Evolutionary conservation across 306 rosid species (phyloP).

Genomic region (Cyamopsis tetragonoloba): DNA sequence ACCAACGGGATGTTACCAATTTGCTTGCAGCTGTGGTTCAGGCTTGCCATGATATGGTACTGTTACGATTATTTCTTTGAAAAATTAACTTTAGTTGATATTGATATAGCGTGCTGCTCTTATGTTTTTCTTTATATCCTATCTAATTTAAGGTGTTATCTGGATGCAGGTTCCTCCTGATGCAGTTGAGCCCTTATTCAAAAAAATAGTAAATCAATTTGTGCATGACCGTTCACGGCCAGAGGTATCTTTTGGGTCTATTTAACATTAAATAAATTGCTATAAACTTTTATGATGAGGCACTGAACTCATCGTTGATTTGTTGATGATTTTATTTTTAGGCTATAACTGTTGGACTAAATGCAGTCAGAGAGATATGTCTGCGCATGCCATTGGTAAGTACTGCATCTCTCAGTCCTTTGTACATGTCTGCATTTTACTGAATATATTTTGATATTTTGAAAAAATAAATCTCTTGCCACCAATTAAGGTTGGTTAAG

Average conservation of each 20-base stretch:
- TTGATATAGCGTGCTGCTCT: background rate
- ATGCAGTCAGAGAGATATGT: constrained; percentile 76
- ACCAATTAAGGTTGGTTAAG: background rate
- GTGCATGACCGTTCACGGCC: constrained; percentile 90
- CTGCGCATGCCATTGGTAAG: constrained; percentile 89
- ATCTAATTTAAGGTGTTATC: constrained; percentile 20
- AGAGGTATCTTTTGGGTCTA: constrained; percentile 53
- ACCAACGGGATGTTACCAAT: constrained; percentile 70
- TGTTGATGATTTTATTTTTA: constrained; percentile 36
- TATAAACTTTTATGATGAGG: background rate
- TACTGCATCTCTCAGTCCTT: constrained; percentile 12
- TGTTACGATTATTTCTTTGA: constrained; percentile 14
- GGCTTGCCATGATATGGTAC: constrained; percentile 95
- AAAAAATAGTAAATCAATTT: constrained; percentile 81
- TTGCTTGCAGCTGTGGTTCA: constrained; percentile 89
- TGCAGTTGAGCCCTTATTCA: constrained; percentile 77
- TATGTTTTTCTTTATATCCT: background rate
- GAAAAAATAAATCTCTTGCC: background rate
- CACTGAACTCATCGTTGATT: background rate
- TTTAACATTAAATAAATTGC: background rate
- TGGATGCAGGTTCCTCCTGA: constrained; percentile 81
- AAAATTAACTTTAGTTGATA: background rate
- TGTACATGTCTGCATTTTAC: background rate
- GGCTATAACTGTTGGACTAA: constrained; percentile 94
- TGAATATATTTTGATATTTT: background rate